These are phyloP conservation scores for Kurtzmaniella quercitrusa DNA, from an alignment of 1,139 yeast species.

Conservation along the genomic window DNA sequence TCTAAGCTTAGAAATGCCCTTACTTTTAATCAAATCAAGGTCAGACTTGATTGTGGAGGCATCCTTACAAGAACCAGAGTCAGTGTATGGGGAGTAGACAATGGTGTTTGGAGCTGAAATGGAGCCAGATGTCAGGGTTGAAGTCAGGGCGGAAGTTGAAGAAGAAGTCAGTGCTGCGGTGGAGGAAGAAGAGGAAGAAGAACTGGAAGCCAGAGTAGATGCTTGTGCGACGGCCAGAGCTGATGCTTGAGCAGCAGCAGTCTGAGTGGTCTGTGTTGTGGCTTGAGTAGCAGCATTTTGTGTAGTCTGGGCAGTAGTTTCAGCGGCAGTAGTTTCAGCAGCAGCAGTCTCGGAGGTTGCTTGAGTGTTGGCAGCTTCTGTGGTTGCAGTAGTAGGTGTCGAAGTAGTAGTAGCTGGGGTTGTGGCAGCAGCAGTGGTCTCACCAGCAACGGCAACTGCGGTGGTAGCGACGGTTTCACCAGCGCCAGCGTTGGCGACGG, in stretches of 20 bases:
- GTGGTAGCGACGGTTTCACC: conserved; percentile 8
- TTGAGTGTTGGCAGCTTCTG: conserved; percentile 13
- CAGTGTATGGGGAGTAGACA: conserved; percentile 78
- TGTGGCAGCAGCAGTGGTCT: conserved; percentile 9
- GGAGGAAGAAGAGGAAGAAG: conserved; percentile 12
- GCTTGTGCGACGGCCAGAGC: conserved; percentile 10
- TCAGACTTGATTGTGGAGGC: conserved; percentile 54
- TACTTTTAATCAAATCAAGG: conserved; percentile 49
- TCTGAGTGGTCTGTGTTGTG: conserved; percentile 4
- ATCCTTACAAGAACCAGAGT: conserved; percentile 65
- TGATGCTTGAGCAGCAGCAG: conserved; percentile 9
- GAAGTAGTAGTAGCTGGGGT: conserved; percentile 12
- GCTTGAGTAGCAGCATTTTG: conserved; percentile 9
- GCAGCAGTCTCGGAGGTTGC: conserved; percentile 11
- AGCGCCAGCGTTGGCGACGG: conserved; percentile 9
- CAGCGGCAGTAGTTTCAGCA: conserved; percentile 8
- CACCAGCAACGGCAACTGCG: conserved; percentile 11
- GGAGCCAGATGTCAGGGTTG: conserved; percentile 12
- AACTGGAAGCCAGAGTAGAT: conserved; percentile 10
- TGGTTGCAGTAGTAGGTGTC: conserved; percentile 10
- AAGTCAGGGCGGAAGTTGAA: conserved; percentile 18
- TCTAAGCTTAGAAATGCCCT: conserved; percentile 65
- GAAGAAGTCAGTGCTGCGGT: conserved; percentile 10
- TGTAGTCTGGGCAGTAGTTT: conserved; percentile 11
- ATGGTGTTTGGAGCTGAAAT: conserved; percentile 49